Conservation (phyloP, 306 rosid genomes). For the Delonix regia region DNA sequence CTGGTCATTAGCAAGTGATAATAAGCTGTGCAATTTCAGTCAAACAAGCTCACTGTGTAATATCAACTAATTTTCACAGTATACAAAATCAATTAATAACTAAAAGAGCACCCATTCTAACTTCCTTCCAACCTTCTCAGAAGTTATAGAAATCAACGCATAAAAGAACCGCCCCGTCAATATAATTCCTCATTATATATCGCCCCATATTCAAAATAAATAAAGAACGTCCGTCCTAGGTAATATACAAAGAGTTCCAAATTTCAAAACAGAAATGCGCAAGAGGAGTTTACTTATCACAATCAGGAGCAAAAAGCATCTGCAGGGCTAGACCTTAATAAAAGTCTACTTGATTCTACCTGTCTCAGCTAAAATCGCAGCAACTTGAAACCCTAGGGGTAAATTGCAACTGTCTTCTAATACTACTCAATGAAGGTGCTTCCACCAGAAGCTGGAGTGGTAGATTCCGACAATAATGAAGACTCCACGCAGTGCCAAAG, state of each 20-base stretch:
- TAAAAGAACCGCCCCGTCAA: not conserved
- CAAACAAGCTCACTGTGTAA: not conserved
- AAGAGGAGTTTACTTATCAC: not conserved
- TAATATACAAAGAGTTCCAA: not conserved
- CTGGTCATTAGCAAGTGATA: not conserved
- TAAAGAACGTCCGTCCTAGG: not conserved
- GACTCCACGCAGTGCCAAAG: not conserved
- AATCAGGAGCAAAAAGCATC: not conserved
- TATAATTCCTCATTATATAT: not conserved
- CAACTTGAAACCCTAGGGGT: conserved; percentile 16
- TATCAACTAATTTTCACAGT: not conserved
- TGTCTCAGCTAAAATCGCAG: not conserved
- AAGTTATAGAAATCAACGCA: not conserved
- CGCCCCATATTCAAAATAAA: not conserved
- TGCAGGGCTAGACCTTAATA: not conserved
- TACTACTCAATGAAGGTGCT: not conserved
- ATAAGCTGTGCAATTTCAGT: not conserved
- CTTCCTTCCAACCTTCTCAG: not conserved
- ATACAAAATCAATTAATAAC: not conserved
- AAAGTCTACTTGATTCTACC: not conserved
- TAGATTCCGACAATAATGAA: not conserved
- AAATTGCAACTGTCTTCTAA: not conserved
- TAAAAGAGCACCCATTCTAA: not conserved
- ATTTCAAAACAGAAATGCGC: not conserved
- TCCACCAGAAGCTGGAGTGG: not conserved